Conservation (phyloP, 2,329 filamentous ascomycete genomes). For the Fusarium compactum region DNA sequence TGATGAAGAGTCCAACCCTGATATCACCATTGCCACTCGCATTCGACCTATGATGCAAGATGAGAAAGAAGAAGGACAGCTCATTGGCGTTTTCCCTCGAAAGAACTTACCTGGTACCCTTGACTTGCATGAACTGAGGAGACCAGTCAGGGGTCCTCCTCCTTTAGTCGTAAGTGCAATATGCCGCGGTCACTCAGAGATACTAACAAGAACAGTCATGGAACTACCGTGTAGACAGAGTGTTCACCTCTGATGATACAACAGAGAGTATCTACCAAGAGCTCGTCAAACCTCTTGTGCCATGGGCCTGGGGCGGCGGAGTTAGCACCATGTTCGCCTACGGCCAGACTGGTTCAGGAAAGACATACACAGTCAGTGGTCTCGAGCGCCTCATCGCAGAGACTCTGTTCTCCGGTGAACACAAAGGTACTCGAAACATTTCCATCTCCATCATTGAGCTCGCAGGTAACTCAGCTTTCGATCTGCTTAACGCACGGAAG, state of each 20-base stretch:
- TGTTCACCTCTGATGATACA: conserved; percentile 51
- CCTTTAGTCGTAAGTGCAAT: conserved; percentile 47
- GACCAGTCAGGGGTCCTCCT: conserved; percentile 49
- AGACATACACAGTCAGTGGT: conserved; percentile 59
- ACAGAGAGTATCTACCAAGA: conserved; percentile 58
- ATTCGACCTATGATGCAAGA: conserved; percentile 54
- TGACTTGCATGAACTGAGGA: conserved; percentile 55
- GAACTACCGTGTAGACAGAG: conserved; percentile 52
- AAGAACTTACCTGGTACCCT: conserved; percentile 25
- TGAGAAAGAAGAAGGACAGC: conserved; percentile 49
- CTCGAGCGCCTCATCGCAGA: conserved; percentile 57
- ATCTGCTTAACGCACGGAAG: conserved; percentile 57
- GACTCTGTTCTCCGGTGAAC: conserved; percentile 48
- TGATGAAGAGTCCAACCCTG: conserved; percentile 26
- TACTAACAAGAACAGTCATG: conserved; percentile 47
- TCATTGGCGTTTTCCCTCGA: conserved; percentile 38
- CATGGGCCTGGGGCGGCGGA: conserved; percentile 60
- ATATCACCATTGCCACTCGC: conserved; percentile 54
- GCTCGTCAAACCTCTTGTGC: conserved; percentile 56
- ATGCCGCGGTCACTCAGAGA: background rate
- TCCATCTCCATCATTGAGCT: conserved; percentile 56
- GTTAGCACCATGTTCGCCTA: conserved; percentile 63
- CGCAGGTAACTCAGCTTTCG: conserved; percentile 53
- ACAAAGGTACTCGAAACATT: conserved; percentile 48
- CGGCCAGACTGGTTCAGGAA: conserved; percentile 63